phyloP scores from a whole-genome alignment of 2,329 filamentous ascomycete genomes.

The Fusarium scirpi region DNA sequence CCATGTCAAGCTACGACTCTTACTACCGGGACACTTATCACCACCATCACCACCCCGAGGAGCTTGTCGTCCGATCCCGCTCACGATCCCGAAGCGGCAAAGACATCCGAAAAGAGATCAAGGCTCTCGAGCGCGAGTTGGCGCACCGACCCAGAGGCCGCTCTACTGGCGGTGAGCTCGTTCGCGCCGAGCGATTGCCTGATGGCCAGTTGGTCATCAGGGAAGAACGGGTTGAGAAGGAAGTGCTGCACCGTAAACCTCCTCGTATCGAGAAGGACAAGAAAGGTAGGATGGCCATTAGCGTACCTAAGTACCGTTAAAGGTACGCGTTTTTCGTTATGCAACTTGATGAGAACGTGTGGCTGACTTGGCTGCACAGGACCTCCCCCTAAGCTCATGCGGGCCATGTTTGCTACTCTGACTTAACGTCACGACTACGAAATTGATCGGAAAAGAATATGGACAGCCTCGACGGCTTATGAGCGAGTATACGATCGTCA shows the following conservation, averaged over 20 bases:
- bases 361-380: constrained; percentile 61
- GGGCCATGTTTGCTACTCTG: constrained; percentile 77
- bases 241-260: constrained; percentile 66
- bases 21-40: constrained; percentile 47
- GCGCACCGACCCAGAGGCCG: constrained; percentile 53
- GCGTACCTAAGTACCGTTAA: constrained; percentile 77
- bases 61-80: constrained; percentile 58
- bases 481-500: constrained; percentile 19
- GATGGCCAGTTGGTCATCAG: constrained; percentile 74
- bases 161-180: constrained; percentile 62
- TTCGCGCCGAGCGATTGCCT: constrained; percentile 67
- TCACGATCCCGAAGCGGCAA: constrained; percentile 64
- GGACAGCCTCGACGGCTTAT: constrained; percentile 21
- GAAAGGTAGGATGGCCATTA: constrained; percentile 95
- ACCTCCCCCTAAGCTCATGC: constrained; percentile 72
- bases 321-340: constrained; percentile 58
- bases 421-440: constrained; percentile 60
- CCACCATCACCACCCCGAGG: constrained; percentile 47
- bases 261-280: constrained; percentile 86
- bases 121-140: constrained; percentile 70
- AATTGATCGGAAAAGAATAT: constrained; percentile 21
- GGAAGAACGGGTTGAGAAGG: constrained; percentile 68
- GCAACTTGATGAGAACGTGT: constrained; percentile 31
- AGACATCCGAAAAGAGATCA: constrained; percentile 79
- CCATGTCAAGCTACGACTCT: constrained; percentile 51